Percentiles rank a stretch among this genome's conserved stretches.
phyloP scores from a whole-genome alignment of 2,329 filamentous ascomycete species.

The Eurotiales sp. region DNA sequence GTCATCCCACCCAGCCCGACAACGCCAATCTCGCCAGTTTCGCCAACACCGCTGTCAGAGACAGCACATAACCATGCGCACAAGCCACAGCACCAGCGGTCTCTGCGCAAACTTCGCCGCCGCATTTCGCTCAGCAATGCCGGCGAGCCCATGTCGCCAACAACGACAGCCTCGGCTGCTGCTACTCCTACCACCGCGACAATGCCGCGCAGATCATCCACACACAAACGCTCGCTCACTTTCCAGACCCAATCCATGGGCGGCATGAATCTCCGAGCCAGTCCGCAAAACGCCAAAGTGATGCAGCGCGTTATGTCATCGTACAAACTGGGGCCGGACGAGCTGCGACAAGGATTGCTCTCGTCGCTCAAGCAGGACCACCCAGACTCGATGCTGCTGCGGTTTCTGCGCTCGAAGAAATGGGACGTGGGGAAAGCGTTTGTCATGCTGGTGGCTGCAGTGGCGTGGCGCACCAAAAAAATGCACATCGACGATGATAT shows the following conservation, averaged over 20 bases:
- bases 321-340: slow-evolving; percentile 67
- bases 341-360: slow-evolving; percentile 77
- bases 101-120: slow-evolving; percentile 7
- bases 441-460: slow-evolving; percentile 84
- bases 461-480: slow-evolving; percentile 79
- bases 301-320: slow-evolving; percentile 67
- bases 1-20: slow-evolving; percentile 3
- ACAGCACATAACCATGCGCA: not conserved
- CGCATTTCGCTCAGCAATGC: slow-evolving; percentile 11
- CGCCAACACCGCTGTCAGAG: not conserved
- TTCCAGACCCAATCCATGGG: slow-evolving; percentile 21
- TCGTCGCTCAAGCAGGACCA: slow-evolving; percentile 89
- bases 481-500: slow-evolving; percentile 85
- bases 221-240: slow-evolving; percentile 8
- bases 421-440: slow-evolving; percentile 91
- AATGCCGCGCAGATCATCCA: slow-evolving; percentile 8
- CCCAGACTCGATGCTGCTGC: slow-evolving; percentile 75
- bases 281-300: slow-evolving; percentile 60
- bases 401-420: slow-evolving; percentile 79
- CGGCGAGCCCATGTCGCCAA: not conserved
- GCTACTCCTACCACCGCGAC: too few species aligned
- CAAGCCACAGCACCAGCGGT: slow-evolving; percentile 4
- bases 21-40: not conserved
- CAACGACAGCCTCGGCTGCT: not conserved
- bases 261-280: slow-evolving; percentile 26